Evolutionary conservation across 108 stramenopile genomes (phyloP).

Genomic region (Nitzschia sp.): DNA sequence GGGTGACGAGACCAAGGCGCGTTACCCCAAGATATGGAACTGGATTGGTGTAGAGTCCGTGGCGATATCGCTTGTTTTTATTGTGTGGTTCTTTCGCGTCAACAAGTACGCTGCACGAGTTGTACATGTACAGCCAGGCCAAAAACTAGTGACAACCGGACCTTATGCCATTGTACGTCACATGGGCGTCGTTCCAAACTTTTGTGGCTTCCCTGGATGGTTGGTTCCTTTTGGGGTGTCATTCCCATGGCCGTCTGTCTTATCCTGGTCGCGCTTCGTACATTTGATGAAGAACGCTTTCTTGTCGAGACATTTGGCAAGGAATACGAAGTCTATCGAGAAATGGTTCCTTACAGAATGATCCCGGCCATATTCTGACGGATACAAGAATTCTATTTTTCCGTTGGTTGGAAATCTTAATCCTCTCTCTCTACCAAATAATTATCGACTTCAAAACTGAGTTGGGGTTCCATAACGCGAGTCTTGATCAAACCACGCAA

Average conservation of each 20-base stretch:
- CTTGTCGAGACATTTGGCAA: background rate
- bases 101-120: background rate
- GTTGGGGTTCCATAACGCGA: background rate
- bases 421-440: background rate
- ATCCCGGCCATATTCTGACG: background rate
- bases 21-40: background rate
- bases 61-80: background rate
- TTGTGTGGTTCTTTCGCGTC: background rate
- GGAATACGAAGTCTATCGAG: background rate
- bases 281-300: background rate
- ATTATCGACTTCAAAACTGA: background rate
- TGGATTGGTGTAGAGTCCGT: background rate
- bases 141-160: constrained; percentile 5
- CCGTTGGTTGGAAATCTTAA: no score
- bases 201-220: background rate
- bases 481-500: background rate
- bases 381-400: no score
- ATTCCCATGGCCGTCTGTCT: background rate
- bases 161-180: constrained; percentile 2
- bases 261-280: background rate
- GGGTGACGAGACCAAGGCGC: background rate
- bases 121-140: background rate
- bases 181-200: background rate
- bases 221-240: background rate
- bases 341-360: background rate